Evolutionary conservation across 73 alveolate genomes (phyloP), one percentile per base, ranked within the genome.

Genomic region (Paramecium sonneborni): DNA sequence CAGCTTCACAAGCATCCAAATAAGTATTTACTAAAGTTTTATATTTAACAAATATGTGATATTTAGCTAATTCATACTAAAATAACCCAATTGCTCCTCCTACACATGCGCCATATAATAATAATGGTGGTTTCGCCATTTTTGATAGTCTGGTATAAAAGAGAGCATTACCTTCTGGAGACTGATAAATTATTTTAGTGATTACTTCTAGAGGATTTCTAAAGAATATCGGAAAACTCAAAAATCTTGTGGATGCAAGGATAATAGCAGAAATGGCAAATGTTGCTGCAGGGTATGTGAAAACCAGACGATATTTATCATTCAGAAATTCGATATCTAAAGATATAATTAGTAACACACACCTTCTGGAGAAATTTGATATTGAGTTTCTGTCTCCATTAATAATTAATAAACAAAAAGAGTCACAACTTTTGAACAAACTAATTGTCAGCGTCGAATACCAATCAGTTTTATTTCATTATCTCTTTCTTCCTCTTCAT

Each of bases 321-420:
- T 62, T 32, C 44, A 62, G 44, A 32, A 26, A 62, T 30, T 62
- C 52, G 30, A 62, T 26, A 62, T 62, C 84, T 62, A 62, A 62
- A 30, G 26, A 12, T 30, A 62, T 11, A 62, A 26, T 52, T 52
- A 52, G 68, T 62, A 6, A 26, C 26, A 62, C 57, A 41, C 84
- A 62, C 84, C 84, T 62, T 62, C 84, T 26, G 10, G 84, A 62
- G 48, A 30, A 32, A 62, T 62, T 32, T 62, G 48, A 62, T 62
- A 62, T 62, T 26, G 44, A 32, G 68, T 52, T 52, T 52, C 15
- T n/a, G 84, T 30, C 84, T 62, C 84, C 84, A 62, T 62, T 23
- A 62, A 62, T 62, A 62, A 62, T 62, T 62, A 62, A 62, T 62
- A 62, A 62, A 62, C 84, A 62, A 62, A 62, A 62, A 62, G 84